phyloP scores from a whole-genome alignment of 371 early-diverging fungal genomes.

The Fennellomyces sp. region DNA sequence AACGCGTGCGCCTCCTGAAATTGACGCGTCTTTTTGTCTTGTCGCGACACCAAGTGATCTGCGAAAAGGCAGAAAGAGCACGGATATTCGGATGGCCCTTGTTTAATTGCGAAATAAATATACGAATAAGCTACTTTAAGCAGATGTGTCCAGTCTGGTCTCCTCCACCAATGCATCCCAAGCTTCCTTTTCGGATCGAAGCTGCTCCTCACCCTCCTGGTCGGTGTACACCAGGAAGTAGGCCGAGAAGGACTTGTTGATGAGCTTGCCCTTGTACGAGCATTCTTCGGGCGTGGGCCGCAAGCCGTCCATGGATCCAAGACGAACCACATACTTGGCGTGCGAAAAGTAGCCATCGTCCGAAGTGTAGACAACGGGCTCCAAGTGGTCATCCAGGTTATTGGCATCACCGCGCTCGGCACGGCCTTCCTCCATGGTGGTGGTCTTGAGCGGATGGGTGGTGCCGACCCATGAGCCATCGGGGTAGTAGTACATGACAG shows the following conservation, averaged over 20 bases:
- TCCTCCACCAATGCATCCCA: constrained; percentile 35
- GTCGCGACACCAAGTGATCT: too few species aligned
- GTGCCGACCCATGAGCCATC: constrained; percentile 49
- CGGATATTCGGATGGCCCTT: too few species aligned
- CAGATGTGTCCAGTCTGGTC: not conserved
- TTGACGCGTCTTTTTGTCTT: too few species aligned
- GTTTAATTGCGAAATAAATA: not conserved
- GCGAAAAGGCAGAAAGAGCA: too few species aligned
- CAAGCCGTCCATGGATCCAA: constrained; percentile 31
- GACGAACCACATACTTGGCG: constrained; percentile 38
- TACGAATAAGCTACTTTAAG: not conserved
- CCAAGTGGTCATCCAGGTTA: constrained; percentile 43
- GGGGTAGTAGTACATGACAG: constrained; percentile 35
- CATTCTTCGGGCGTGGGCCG: constrained; percentile 34
- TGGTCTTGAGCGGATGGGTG: constrained; percentile 31
- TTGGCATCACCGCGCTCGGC: constrained; percentile 31
- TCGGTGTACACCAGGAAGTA: constrained; percentile 43
- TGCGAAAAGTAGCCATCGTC: constrained; percentile 43
- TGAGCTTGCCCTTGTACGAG: constrained; percentile 30
- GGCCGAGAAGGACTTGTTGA: constrained; percentile 43
- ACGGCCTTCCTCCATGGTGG: constrained; percentile 35
- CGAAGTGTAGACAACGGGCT: constrained; percentile 22
- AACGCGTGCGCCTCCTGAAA: too few species aligned
- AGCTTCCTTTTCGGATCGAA: constrained; percentile 15
- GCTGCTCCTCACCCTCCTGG: constrained; percentile 19